Conservation (phyloP, 768 basidiomycete genomes). For the Mycena metata region DNA sequence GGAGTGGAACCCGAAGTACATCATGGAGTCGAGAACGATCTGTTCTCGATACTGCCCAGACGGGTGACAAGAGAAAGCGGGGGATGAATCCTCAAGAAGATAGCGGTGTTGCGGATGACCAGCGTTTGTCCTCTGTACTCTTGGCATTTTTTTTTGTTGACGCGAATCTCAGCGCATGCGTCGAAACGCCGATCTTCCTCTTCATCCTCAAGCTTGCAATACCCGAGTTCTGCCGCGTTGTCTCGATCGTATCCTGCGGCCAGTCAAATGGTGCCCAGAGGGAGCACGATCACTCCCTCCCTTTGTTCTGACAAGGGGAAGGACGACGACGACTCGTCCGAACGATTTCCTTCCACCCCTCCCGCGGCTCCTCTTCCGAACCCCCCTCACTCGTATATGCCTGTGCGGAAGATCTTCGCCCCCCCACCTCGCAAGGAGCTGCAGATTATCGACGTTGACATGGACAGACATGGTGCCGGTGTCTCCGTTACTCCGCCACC, state of each 20-base stretch:
- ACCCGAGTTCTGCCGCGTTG: constrained; percentile 33
- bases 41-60: constrained; percentile 21
- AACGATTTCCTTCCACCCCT: constrained; percentile 67
- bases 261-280: constrained; percentile 31
- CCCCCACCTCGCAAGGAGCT: constrained; percentile 25
- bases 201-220: constrained; percentile 29
- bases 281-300: constrained; percentile 68
- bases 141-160: background rate
- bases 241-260: constrained; percentile 41
- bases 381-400: constrained; percentile 22
- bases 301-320: constrained; percentile 81
- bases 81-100: constrained; percentile 19
- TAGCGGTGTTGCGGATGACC: constrained; percentile 11
- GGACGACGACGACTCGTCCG: constrained; percentile 64
- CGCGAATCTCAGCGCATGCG: constrained; percentile 16
- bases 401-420: constrained; percentile 29
- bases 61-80: constrained; percentile 50
- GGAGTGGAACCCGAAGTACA: constrained; percentile 17
- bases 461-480: constrained; percentile 40
- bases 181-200: constrained; percentile 37
- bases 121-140: constrained; percentile 5
- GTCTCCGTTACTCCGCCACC: constrained; percentile 37
- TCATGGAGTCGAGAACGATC: constrained; percentile 23
- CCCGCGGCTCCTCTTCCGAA: constrained; percentile 39
- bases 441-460: constrained; percentile 55